Evolutionary conservation across 805 yeast species (phyloP), one percentile per base, ranked within the genome.

Genomic region (Yamadazyma akitaensis): DNA sequence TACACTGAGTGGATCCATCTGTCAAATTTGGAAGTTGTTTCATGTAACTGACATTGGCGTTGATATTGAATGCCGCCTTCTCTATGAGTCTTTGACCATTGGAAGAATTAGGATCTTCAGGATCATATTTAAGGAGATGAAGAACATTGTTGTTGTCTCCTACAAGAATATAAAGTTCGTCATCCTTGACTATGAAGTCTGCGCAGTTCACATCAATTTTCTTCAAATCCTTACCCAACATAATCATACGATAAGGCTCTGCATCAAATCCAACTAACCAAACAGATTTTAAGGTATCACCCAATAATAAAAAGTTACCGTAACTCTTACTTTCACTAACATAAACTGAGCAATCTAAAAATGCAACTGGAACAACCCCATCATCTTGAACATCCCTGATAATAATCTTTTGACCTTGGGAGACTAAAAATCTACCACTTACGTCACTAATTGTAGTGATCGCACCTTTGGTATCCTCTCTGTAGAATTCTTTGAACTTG

Each of bases 291-390:
- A 82, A 73, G 0, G 88, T 71, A 63, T 94, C 99, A 16, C 96
- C 96, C 14, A 90, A 65, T 1, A 90, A 57, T n/a, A 92, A 61
- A 56, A 92, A 67, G 61, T 91, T 88, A 34, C 95, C 91, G 61
- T 89, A 81, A 53, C 90, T 76, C 64, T 91, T 91, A 13, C 88
- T 77, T 53, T 88, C 96, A 6, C 85, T 74, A 2, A 88, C 81
- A 62, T 80, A 88, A 0, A 90, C 80, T 1, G 90, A 80, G n/a
- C 90, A 79, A 61, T 94, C 98, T 45, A 84, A 73, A 58, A 94
- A 94, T 1, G 98, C 98, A 4, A 94, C 97, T 0, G 98, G 97
- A 26, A 86, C 89, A 3, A 89, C 88, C 45, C 88, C 86, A 62
- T 88, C 94, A 56, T 87, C 95, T 58, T 87, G 91, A 40, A 90